A percentile compares a stretch with the other conserved stretches of the same genome.
These are phyloP conservation scores for Rubia balearica DNA, from an alignment of 305 asterid species.

Conservation along the genomic window DNA sequence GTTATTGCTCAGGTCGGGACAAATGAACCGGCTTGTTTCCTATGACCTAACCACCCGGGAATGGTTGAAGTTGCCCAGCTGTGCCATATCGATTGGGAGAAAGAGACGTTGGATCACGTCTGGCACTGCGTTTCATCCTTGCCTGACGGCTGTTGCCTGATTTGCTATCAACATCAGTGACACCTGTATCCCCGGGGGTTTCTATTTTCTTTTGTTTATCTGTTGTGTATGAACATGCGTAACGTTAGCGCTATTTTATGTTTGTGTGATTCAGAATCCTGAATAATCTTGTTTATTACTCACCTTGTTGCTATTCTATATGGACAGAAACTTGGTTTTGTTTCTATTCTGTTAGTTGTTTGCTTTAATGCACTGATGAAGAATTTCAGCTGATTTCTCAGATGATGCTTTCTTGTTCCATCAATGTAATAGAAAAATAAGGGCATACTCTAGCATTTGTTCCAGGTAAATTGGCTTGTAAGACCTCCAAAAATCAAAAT, in stretches of 20 bases:
- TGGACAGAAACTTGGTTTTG: too few relatives aligned
- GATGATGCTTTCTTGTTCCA: too few relatives aligned
- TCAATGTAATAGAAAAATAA: too few relatives aligned
- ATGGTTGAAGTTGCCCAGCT: conserved; percentile 89
- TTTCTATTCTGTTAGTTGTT: too few relatives aligned
- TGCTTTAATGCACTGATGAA: too few relatives aligned
- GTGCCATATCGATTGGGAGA: conserved; percentile 65
- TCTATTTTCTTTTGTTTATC: not conserved
- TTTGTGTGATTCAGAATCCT: not conserved
- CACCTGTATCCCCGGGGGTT: not conserved
- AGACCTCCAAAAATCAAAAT: too few relatives aligned
- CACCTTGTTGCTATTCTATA: too few relatives aligned
- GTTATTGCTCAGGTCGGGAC: conserved; percentile 79
- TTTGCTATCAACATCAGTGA: not conserved
- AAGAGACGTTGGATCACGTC: conserved; percentile 88
- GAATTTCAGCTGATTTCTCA: too few relatives aligned
- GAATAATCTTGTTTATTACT: not conserved
- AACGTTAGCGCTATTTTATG: not conserved
- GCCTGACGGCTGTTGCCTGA: conserved; percentile 74
- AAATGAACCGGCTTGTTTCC: conserved; percentile 73
- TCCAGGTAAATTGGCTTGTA: too few relatives aligned
- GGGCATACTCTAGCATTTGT: too few relatives aligned
- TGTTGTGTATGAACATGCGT: conserved; percentile 17
- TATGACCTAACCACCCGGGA: conserved; percentile 62
- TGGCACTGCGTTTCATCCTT: conserved; percentile 86